A percentile compares a stretch with the other conserved stretches of the same genome.
Conservation (phyloP, 192 early-diverging fungal species). For the Coemansia sp. region DNA sequence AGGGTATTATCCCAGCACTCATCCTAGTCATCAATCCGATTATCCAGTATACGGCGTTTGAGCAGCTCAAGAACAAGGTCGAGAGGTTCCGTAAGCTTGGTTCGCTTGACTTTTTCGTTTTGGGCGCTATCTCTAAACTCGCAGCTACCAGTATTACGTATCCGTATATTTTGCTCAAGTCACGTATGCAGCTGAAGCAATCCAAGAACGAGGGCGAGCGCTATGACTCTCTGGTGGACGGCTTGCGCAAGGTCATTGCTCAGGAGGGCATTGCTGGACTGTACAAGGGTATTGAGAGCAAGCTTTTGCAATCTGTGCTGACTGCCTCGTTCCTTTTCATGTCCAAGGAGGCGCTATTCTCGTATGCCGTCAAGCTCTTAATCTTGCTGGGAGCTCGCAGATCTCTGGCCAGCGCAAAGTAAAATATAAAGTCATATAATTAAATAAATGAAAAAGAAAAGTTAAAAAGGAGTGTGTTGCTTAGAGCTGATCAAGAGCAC, state of each 20-base stretch:
- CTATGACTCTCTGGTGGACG: constrained; percentile 84
- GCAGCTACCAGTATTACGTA: constrained; percentile 94
- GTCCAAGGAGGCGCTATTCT: constrained; percentile 79
- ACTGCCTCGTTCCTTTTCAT: constrained; percentile 97
- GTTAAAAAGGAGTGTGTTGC: too few relatives aligned
- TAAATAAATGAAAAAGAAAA: neutral
- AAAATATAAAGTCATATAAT: neutral
- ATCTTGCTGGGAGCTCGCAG: constrained; percentile 45
- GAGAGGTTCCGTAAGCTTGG: constrained; percentile 66
- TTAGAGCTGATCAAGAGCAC: constrained; percentile 65
- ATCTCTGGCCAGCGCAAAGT: constrained; percentile 40
- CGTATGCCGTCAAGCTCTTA: constrained; percentile 62
- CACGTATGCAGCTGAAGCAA: constrained; percentile 96
- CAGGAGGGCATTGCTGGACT: constrained; percentile 85
- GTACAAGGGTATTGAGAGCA: constrained; percentile 91
- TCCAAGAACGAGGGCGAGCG: constrained; percentile 69
- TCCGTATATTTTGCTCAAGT: constrained; percentile 98
- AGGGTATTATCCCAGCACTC: constrained; percentile 90
- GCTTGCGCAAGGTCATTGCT: constrained; percentile 87
- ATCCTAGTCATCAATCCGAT: constrained; percentile 99
- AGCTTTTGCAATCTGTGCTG: constrained; percentile 93
- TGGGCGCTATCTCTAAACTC: constrained; percentile 95
- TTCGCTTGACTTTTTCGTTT: constrained; percentile 90
- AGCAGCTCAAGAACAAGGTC: constrained; percentile 77
- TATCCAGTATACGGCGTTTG: constrained; percentile 99